Conservation (phyloP, 78 protist species). For the slime mould (Dictyostelium discoideum) region DNA sequence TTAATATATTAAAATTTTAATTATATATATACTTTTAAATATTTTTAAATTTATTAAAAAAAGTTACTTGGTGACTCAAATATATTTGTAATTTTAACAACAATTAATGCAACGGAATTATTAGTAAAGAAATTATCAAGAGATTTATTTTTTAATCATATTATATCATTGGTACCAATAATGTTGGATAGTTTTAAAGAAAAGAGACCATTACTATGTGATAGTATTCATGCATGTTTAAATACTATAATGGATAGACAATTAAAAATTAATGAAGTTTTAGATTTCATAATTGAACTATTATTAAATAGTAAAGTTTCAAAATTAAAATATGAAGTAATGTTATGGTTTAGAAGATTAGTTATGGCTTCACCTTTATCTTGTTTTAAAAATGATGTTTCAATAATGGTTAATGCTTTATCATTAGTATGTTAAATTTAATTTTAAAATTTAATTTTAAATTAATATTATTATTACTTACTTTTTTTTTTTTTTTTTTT, state of each 20-base stretch:
- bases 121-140: constrained; percentile 51
- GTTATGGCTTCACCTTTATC: constrained; percentile 18
- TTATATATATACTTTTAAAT: too few relatives aligned
- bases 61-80: constrained; percentile 55
- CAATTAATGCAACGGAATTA: constrained; percentile 62
- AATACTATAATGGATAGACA: constrained; percentile 74
- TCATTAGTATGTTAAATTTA: background rate
- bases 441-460: too few relatives aligned
- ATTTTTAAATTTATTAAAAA: too few relatives aligned
- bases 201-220: constrained; percentile 64
- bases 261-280: constrained; percentile 60
- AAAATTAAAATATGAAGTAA: constrained; percentile 55
- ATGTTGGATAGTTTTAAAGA: constrained; percentile 77
- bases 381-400: constrained; percentile 22
- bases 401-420: constrained; percentile 38
- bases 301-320: constrained; percentile 20
- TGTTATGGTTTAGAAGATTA: constrained; percentile 70
- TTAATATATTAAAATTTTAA: too few relatives aligned
- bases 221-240: constrained; percentile 72
- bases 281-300: constrained; percentile 45
- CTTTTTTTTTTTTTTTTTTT: too few relatives aligned
- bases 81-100: constrained; percentile 53
- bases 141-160: constrained; percentile 50
- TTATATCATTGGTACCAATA: constrained; percentile 53
- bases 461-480: too few relatives aligned